Evolutionary conservation across 495 filamentous ascomycete genomes (phyloP).

Genomic region (Annulohypoxylon moriforme): DNA sequence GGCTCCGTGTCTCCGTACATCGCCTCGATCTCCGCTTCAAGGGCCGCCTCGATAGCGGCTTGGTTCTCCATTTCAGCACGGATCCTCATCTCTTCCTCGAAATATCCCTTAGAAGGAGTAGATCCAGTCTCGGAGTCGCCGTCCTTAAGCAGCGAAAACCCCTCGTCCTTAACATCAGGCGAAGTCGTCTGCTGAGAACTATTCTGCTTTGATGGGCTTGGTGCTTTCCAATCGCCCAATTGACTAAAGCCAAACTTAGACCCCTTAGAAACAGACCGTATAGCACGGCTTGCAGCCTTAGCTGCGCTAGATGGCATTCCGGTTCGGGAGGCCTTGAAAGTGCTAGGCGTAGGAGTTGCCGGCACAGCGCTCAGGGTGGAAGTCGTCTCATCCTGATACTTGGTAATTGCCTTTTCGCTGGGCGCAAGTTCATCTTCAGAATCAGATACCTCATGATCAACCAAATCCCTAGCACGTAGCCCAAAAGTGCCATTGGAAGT

Average conservation of each 20-base stretch:
- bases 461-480: constrained; percentile 52
- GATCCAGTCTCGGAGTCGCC: constrained; percentile 30
- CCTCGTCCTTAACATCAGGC: constrained; percentile 51
- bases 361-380: constrained; percentile 43
- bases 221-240: constrained; percentile 65
- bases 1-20: constrained; percentile 50
- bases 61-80: constrained; percentile 48
- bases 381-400: constrained; percentile 39
- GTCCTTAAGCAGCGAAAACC: constrained; percentile 40
- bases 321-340: constrained; percentile 43
- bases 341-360: constrained; percentile 50
- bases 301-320: constrained; percentile 41
- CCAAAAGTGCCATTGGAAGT: constrained; percentile 44
- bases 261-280: constrained; percentile 44
- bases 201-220: constrained; percentile 54
- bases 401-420: constrained; percentile 30
- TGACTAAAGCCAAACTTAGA: constrained; percentile 64
- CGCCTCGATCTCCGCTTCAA: constrained; percentile 49
- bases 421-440: constrained; percentile 66
- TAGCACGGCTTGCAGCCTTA: constrained; percentile 42
- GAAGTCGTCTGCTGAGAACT: constrained; percentile 21
- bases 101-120: constrained; percentile 60
- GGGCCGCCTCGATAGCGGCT: constrained; percentile 50
- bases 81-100: constrained; percentile 68
- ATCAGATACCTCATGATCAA: constrained; percentile 55